phyloP scores from a whole-genome alignment of 331 rosid species.

The Erythrophleum ivorense region DNA sequence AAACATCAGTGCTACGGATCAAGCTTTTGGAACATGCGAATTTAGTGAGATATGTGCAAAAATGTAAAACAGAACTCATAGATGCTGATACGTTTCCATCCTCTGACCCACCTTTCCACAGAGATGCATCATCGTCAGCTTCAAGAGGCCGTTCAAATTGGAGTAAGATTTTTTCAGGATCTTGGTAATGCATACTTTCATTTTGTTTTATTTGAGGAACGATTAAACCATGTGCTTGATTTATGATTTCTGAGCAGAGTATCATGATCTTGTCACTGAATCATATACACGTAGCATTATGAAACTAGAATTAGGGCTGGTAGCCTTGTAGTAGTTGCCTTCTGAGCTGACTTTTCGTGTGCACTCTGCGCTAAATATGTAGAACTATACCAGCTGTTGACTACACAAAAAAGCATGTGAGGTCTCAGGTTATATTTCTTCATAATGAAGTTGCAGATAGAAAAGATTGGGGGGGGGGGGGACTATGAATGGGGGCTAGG shows the following conservation, averaged over 20 bases:
- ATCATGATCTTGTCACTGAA: slow-evolving; percentile 1
- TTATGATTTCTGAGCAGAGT: slow-evolving; percentile 6
- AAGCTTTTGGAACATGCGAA: slow-evolving; percentile 68
- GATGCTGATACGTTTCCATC: slow-evolving; percentile 54
- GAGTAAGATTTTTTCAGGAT: slow-evolving; percentile 56
- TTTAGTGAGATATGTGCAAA: slow-evolving; percentile 70
- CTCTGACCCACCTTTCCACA: slow-evolving; percentile 44
- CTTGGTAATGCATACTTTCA: slow-evolving; percentile 3
- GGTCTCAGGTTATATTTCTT: slow-evolving; percentile 19
- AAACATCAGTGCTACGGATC: slow-evolving; percentile 62
- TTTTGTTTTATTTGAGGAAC: slow-evolving; percentile 3
- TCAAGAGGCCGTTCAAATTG: slow-evolving; percentile 63
- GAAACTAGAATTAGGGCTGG: slow-evolving; percentile 15
- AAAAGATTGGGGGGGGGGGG: too few relatives aligned
- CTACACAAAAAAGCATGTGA: background rate
- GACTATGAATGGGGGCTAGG: too few relatives aligned
- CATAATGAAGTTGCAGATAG: too few relatives aligned
- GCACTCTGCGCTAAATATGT: slow-evolving; percentile 1
- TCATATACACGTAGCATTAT: background rate
- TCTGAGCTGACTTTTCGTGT: background rate
- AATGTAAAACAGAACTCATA: slow-evolving; percentile 49
- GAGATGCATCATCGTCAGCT: slow-evolving; percentile 59
- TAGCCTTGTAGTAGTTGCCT: background rate
- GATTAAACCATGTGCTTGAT: slow-evolving; percentile 9
- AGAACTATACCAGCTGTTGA: slow-evolving; percentile 4